Evolutionary conservation across 1,284 basidiomycete genomes (phyloP).

Genomic region (Puccinia polysora): DNA sequence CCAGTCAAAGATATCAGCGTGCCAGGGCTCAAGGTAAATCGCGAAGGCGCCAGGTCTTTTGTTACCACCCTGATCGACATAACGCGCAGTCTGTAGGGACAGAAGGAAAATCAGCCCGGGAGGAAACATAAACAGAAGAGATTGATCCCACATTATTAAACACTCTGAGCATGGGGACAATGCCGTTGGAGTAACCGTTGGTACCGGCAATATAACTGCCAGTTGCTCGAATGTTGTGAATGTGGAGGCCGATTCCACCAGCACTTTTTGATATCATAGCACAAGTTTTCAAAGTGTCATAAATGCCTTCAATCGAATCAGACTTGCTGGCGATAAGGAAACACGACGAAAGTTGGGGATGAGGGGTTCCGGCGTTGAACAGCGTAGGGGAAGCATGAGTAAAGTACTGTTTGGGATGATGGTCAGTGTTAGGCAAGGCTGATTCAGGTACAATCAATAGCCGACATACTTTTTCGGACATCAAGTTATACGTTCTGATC

Average conservation of each 20-base stretch:
- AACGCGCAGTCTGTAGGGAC: constrained; percentile 70
- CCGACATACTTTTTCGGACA: constrained; percentile 65
- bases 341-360: constrained; percentile 92
- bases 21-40: constrained; percentile 96
- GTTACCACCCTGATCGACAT: constrained; percentile 99
- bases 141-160: constrained; percentile 66
- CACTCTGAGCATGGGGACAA: constrained; percentile 97
- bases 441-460: neutral
- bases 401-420: constrained; percentile 57
- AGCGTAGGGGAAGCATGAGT: constrained; percentile 97
- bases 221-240: constrained; percentile 94
- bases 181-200: constrained; percentile 97
- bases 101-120: neutral
- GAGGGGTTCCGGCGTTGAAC: constrained; percentile 96
- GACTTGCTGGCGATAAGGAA: constrained; percentile 99
- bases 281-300: constrained; percentile 96
- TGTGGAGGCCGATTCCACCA: constrained; percentile 92
- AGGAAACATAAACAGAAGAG: neutral
- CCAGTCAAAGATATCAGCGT: constrained; percentile 96
- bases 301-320: constrained; percentile 98
- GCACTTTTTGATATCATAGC: constrained; percentile 99
- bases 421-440: neutral
- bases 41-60: constrained; percentile 98
- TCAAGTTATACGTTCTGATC: constrained; percentile 81
- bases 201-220: constrained; percentile 88